Percentiles rank a stretch among this genome's conserved stretches.
phyloP scores from a whole-genome alignment of 2,329 filamentous ascomycete genomes.

The Didymella lethalis region DNA sequence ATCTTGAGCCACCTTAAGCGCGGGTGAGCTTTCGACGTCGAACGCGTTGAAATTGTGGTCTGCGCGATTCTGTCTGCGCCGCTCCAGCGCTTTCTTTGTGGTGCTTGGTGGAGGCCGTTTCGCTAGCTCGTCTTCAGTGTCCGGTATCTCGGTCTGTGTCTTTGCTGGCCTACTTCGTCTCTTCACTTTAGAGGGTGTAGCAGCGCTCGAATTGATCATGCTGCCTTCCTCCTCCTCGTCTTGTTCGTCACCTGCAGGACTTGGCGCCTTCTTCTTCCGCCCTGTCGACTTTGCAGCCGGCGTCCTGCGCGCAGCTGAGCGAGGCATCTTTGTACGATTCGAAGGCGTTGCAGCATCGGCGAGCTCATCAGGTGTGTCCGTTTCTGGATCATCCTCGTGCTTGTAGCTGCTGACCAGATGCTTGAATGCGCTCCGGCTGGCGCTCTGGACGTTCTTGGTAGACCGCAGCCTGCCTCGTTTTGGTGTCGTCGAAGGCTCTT shows the following conservation, averaged over 20 bases:
- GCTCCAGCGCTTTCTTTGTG: slow-evolving; percentile 24
- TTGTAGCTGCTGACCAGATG: slow-evolving; percentile 22
- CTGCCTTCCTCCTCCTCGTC: slow-evolving; percentile 23
- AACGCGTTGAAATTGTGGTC: slow-evolving; percentile 40
- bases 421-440: slow-evolving; percentile 26
- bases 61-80: slow-evolving; percentile 37
- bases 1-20: slow-evolving; percentile 22
- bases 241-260: slow-evolving; percentile 18
- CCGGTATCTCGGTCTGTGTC: slow-evolving; percentile 19
- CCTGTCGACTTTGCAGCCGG: slow-evolving; percentile 19
- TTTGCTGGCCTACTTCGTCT: slow-evolving; percentile 23
- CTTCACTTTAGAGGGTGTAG: slow-evolving; percentile 28
- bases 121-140: slow-evolving; percentile 37
- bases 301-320: slow-evolving; percentile 26
- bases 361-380: slow-evolving; percentile 33
- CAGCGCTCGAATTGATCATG: slow-evolving; percentile 14
- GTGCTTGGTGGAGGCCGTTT: slow-evolving; percentile 23
- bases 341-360: slow-evolving; percentile 24
- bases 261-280: slow-evolving; percentile 24
- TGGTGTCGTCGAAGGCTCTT: slow-evolving; percentile 25
- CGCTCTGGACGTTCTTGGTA: slow-evolving; percentile 27
- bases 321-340: slow-evolving; percentile 26
- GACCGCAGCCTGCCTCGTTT: slow-evolving; percentile 30
- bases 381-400: slow-evolving; percentile 18
- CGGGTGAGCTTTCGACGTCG: slow-evolving; percentile 30